These are phyloP conservation scores for Scortechinia acanthostroma DNA, from an alignment of 2,329 filamentous ascomycete species.

Conservation along the genomic window DNA sequence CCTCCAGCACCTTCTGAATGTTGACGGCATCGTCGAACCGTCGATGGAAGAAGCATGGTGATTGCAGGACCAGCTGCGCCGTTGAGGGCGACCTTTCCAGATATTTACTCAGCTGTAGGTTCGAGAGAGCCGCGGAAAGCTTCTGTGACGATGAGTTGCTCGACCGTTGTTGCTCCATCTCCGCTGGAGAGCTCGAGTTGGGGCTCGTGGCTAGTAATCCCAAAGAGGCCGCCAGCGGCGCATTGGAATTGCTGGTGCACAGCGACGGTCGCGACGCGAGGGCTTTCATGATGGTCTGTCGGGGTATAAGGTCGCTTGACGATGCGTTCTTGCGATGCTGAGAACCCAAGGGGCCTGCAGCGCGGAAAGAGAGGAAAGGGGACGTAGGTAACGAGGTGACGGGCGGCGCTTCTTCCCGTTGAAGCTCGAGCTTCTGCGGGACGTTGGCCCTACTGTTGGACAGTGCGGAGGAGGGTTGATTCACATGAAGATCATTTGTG, in stretches of 20 bases:
- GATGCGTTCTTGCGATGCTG: constrained; percentile 13
- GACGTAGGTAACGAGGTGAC: constrained; percentile 9
- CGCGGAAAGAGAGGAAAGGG: not conserved
- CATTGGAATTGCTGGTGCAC: not conserved
- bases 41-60: constrained; percentile 96
- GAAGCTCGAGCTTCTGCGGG: not conserved
- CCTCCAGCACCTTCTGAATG: constrained; percentile 87
- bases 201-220: not conserved
- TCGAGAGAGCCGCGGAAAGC: constrained; percentile 51
- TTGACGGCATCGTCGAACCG: constrained; percentile 94
- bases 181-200: not conserved
- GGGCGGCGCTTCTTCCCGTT: constrained; percentile 10
- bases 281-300: constrained; percentile 78
- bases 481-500: not conserved
- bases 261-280: constrained; percentile 56
- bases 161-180: not conserved
- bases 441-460: not conserved
- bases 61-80: constrained; percentile 68
- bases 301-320: constrained; percentile 63
- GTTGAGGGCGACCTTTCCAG: constrained; percentile 29
- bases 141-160: constrained; percentile 15
- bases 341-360: not conserved
- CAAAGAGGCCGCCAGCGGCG: not conserved
- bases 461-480: not conserved
- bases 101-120: constrained; percentile 45